Base-by-base conservation (phyloP, 768 basidiomycete genomes). In the Clavaria fumosa region DNA sequence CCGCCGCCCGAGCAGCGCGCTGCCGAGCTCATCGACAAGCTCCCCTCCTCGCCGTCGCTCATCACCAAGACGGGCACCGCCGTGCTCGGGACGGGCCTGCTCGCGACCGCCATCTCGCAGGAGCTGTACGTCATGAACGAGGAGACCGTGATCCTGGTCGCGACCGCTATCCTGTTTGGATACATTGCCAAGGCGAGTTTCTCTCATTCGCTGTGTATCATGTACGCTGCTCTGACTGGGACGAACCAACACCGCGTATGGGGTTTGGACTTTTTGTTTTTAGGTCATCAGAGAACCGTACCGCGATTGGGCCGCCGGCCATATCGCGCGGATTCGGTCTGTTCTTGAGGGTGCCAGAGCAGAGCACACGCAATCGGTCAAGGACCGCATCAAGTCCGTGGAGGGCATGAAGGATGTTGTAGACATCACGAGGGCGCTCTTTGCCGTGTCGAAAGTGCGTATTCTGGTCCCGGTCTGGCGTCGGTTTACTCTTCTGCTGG, bases 41-140 rank as follows among this genome's bases (percentile, higher is more conserved):
- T 85, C 30, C 84, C 83, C 14, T 83, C 74, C 40, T 90, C 75
- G 49, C 88, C 73, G 18, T 78, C 75, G 54, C 69, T 95, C 59
- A 69, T 91, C 67, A 88, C 89, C 56, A 99, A 99, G 67, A 91
- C 90, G 31, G 89, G 90, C 44, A 74, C 83, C 37, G 81, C 89
- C 51, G 67, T 96, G 52, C 75, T 96, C 38, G 88, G 88, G 52
- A 84, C 86, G 11, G 89, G 85, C 51, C 65, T 85, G 43, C 63
- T 78, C 39, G 93, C 91, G 11, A 72, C 88, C 4, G 91, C 90
- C 53, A 90, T 97, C 61, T 93, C 89, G 10, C 83, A 89, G 55
- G 91, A 99, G 62, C 75, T 97, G 35, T 96, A 96, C 53, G 93
- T 99, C 43, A 75, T 93, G 52, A 95, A 95, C 57, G 91, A 96